Evolutionary conservation across 345 rosid genomes (phyloP).

Genomic region (Streptanthus diversifolius): DNA sequence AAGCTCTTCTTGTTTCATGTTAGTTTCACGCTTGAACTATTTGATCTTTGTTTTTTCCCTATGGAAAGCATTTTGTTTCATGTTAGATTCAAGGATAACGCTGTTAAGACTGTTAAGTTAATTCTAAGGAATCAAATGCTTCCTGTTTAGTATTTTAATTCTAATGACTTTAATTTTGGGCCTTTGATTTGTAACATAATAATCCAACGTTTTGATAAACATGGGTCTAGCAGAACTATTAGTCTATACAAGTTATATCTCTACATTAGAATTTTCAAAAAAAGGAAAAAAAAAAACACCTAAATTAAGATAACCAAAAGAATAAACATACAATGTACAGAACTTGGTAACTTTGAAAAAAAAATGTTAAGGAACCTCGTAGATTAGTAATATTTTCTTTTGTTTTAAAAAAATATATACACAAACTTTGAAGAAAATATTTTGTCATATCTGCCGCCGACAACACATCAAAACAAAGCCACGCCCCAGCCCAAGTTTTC

Average conservation of each 20-base stretch:
- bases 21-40: conserved; percentile 7
- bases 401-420: too few species aligned
- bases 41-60: neutral
- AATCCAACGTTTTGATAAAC: neutral
- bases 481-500: neutral
- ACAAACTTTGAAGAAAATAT: too few species aligned
- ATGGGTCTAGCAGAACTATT: too few species aligned
- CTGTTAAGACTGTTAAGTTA: neutral
- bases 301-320: too few species aligned
- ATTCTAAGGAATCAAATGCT: neutral
- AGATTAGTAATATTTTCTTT: too few species aligned
- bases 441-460: neutral
- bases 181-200: neutral
- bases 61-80: neutral
- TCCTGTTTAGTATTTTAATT: neutral
- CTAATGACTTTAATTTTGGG: neutral
- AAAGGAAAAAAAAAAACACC: too few species aligned
- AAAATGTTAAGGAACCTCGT: too few species aligned
- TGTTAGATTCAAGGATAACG: neutral
- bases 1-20: neutral
- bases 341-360: too few species aligned
- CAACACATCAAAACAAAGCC: neutral
- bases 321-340: too few species aligned
- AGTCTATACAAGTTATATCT: too few species aligned
- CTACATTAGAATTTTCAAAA: too few species aligned